Evolutionary conservation across 768 basidiomycete species (phyloP).

Genomic region (Dentipellis sp.): DNA sequence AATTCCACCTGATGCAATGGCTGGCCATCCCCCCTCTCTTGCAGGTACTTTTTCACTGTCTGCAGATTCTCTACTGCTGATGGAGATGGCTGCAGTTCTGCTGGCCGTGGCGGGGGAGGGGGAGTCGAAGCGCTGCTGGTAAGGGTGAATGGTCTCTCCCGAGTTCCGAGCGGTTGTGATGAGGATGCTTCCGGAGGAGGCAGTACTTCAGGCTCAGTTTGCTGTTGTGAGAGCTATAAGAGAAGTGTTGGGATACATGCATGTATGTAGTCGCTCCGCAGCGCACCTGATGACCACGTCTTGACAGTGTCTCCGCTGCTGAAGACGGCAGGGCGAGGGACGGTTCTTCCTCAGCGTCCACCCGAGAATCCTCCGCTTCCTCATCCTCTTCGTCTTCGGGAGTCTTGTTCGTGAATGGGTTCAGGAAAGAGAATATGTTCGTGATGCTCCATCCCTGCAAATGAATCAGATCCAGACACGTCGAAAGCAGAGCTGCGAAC

Average conservation of each 20-base stretch:
- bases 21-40: slow-evolving; percentile 32
- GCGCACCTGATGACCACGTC: slow-evolving; percentile 12
- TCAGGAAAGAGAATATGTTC: slow-evolving; percentile 39
- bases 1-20: slow-evolving; percentile 44
- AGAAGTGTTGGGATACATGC: not conserved
- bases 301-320: slow-evolving; percentile 13
- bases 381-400: slow-evolving; percentile 11
- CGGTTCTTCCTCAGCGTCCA: slow-evolving; percentile 4
- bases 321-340: not conserved
- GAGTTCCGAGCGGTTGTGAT: not conserved
- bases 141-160: slow-evolving; percentile 4
- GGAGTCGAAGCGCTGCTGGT: slow-evolving; percentile 8
- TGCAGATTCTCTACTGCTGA: slow-evolving; percentile 37
- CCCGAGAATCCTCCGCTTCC: slow-evolving; percentile 1
- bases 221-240: slow-evolving; percentile 1
- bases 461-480: slow-evolving; percentile 3
- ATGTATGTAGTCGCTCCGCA: not conserved
- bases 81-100: slow-evolving; percentile 6
- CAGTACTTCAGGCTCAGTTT: not conserved
- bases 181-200: not conserved
- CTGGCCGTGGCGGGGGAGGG: slow-evolving; percentile 7
- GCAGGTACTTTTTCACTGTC: slow-evolving; percentile 38
- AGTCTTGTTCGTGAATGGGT: slow-evolving; percentile 30
- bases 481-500: not conserved
- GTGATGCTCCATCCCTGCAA: slow-evolving; percentile 40